These are phyloP conservation scores for Laburnicola sp. DNA, from an alignment of 2,329 filamentous ascomycete species.

Conservation along the genomic window DNA sequence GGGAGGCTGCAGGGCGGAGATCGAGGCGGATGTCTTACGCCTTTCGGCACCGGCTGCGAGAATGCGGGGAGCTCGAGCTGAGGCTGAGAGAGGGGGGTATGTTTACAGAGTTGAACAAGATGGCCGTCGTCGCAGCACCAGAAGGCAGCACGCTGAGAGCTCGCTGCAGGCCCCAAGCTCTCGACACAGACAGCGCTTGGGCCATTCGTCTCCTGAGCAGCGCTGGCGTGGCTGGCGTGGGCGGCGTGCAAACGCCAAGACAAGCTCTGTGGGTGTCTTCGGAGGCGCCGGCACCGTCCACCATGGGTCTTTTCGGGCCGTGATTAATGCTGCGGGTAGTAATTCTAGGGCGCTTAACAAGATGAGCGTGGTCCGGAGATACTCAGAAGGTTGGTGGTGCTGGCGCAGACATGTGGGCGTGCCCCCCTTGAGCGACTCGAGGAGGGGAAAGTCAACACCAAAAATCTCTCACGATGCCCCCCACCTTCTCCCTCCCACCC, in stretches of 20 bases:
- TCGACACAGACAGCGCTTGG: too few species aligned
- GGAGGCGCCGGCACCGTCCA: neutral
- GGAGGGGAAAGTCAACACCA: slow-evolving; percentile 1
- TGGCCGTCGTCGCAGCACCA: neutral
- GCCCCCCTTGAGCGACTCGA: neutral
- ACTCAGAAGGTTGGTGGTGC: neutral
- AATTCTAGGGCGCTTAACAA: neutral
- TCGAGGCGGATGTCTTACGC: too few species aligned
- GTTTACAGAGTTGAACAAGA: neutral
- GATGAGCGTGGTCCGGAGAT: neutral
- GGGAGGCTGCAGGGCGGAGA: too few species aligned
- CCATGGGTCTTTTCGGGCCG: neutral
- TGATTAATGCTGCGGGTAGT: neutral
- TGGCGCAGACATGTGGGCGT: neutral
- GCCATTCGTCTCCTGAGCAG: neutral
- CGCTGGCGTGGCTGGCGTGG: too few species aligned
- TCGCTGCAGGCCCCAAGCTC: neutral
- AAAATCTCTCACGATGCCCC: slow-evolving; percentile 4
- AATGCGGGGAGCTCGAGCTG: neutral
- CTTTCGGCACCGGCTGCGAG: neutral
- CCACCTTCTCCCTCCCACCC: neutral
- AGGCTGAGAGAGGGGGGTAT: neutral
- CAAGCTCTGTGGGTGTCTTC: neutral
- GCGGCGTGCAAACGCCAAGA: neutral
- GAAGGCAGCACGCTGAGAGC: neutral